phyloP scores from a whole-genome alignment of 2,329 filamentous ascomycete genomes.

The Curvularia sp. region DNA sequence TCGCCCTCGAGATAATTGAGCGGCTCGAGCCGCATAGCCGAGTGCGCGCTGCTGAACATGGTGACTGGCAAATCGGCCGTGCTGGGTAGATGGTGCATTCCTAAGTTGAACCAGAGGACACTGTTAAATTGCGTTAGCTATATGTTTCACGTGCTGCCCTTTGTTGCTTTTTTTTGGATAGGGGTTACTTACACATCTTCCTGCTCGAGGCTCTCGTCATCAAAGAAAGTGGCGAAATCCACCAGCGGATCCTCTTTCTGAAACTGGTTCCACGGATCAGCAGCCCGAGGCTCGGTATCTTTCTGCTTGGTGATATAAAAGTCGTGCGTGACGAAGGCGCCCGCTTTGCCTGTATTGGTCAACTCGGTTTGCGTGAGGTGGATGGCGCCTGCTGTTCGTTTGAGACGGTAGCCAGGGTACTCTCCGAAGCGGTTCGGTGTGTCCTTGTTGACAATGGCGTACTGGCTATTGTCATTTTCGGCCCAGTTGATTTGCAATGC shows the following conservation, averaged over 20 bases:
- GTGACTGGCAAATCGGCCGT: constrained; percentile 59
- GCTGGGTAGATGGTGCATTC: constrained; percentile 59
- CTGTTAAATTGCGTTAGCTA: constrained; percentile 16
- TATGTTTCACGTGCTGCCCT: too few relatives aligned
- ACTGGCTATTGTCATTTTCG: constrained; percentile 56
- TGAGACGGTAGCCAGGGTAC: constrained; percentile 59
- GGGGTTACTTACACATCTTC: constrained; percentile 41
- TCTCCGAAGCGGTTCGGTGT: constrained; percentile 60
- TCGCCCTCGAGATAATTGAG: constrained; percentile 56
- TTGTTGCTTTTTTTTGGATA: neutral
- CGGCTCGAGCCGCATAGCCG: constrained; percentile 54
- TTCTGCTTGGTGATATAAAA: constrained; percentile 60
- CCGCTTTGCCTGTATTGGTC: constrained; percentile 55
- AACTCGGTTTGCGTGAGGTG: constrained; percentile 59
- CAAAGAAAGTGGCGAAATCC: constrained; percentile 60
- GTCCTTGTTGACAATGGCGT: constrained; percentile 60
- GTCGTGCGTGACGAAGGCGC: constrained; percentile 60
- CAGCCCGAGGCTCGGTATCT: constrained; percentile 58
- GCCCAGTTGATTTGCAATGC: constrained; percentile 56
- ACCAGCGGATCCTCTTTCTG: constrained; percentile 57
- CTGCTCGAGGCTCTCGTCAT: constrained; percentile 54
- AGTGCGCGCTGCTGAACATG: constrained; percentile 58
- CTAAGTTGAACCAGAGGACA: constrained; percentile 61
- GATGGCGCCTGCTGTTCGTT: constrained; percentile 47
- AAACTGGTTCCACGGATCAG: constrained; percentile 57